Evolutionary conservation across 2,329 filamentous ascomycete species (phyloP).

Genomic region (Penicillium expansum): DNA sequence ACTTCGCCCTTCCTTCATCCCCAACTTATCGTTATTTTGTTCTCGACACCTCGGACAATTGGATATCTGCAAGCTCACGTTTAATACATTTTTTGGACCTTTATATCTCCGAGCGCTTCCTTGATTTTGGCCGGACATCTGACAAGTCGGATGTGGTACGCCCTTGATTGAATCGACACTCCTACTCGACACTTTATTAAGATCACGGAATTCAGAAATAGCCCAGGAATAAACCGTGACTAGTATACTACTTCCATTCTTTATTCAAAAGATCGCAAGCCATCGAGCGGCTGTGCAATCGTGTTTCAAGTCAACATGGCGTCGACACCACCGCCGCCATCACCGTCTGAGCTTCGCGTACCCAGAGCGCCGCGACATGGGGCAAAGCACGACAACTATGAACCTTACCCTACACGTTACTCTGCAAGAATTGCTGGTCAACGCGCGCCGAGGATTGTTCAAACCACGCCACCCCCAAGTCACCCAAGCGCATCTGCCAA

Average conservation of each 20-base stretch:
- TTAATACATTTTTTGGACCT: background rate
- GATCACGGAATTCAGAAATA: constrained; percentile 1
- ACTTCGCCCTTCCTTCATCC: constrained; percentile 20
- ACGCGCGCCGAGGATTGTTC: constrained; percentile 26
- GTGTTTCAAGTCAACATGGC: constrained; percentile 34
- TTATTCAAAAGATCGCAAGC: background rate
- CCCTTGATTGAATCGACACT: constrained; percentile 14
- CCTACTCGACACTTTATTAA: background rate
- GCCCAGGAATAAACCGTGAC: background rate
- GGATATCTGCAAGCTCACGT: background rate
- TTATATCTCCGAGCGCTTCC: background rate
- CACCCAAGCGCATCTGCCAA: constrained; percentile 22
- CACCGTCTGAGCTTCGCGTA: constrained; percentile 35
- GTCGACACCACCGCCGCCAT: constrained; percentile 45
- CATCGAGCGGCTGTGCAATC: background rate
- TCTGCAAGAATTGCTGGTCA: constrained; percentile 42
- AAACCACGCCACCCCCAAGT: constrained; percentile 33
- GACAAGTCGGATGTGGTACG: background rate
- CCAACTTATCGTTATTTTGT: constrained; percentile 7
- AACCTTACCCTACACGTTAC: constrained; percentile 41
- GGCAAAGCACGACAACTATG: constrained; percentile 43
- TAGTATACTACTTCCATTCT: background rate
- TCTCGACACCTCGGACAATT: constrained; percentile 6
- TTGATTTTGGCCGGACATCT: background rate
- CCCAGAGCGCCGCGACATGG: constrained; percentile 49